These are phyloP conservation scores for Asterochloris erici DNA, from an alignment of 139 green algal species.

Conservation along the genomic window DNA sequence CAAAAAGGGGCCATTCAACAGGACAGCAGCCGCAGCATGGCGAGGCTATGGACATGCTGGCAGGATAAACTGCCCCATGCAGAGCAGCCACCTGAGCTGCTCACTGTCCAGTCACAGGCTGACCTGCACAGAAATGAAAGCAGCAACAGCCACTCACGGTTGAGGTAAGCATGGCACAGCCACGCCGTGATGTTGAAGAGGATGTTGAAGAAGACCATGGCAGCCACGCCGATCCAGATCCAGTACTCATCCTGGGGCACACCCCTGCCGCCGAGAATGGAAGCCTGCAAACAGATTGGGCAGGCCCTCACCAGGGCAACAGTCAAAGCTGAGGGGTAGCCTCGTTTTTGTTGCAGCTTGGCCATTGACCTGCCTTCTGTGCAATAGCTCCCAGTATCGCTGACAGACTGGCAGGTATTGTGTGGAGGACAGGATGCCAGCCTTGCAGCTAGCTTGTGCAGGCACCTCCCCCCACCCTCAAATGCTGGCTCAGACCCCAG, in stretches of 20 bases:
- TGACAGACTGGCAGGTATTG: neutral
- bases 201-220: conserved; percentile 4
- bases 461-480: too few relatives aligned
- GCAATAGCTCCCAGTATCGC: neutral
- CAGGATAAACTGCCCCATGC: too few relatives aligned
- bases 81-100: too few relatives aligned
- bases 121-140: neutral
- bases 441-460: too few relatives aligned
- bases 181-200: conserved; percentile 24
- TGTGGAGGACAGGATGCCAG: too few relatives aligned
- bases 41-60: too few relatives aligned
- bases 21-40: too few relatives aligned
- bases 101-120: too few relatives aligned
- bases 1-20: too few relatives aligned
- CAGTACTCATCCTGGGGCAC: conserved; percentile 2
- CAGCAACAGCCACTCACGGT: conserved; percentile 11
- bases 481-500: too few relatives aligned
- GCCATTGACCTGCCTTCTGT: neutral
- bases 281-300: neutral
- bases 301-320: too few relatives aligned
- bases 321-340: too few relatives aligned
- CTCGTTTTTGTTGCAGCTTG: neutral
- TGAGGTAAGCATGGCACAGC: conserved; percentile 23
- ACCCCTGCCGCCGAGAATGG: neutral
- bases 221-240: conserved; percentile 25